These are phyloP conservation scores for Ascochyta clinopodiicola DNA, from an alignment of 2,329 filamentous ascomycete genomes.

Conservation along the genomic window DNA sequence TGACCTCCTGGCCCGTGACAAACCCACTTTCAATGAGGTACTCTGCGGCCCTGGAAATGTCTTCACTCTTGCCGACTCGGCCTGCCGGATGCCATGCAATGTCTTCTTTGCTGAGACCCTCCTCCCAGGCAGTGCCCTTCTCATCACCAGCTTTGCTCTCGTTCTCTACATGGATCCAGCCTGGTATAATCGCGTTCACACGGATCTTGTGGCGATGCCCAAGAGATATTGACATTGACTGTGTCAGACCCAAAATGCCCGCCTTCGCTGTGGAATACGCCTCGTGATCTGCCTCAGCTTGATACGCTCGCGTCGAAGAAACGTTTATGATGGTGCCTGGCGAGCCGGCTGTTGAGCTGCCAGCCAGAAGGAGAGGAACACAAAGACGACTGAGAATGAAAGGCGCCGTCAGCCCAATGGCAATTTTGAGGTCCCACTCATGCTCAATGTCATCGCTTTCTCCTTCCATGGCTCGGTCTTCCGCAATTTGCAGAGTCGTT, in stretches of 20 bases:
- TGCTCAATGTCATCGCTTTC: constrained; percentile 37
- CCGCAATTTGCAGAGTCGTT: constrained; percentile 34
- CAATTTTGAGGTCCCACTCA: constrained; percentile 45
- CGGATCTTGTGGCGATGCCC: constrained; percentile 53
- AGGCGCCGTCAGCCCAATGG: constrained; percentile 43
- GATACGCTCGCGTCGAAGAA: constrained; percentile 58
- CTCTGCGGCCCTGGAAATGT: constrained; percentile 51
- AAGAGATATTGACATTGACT: constrained; percentile 57
- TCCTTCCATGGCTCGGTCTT: constrained; percentile 41
- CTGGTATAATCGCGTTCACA: constrained; percentile 58
- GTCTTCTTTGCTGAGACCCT: constrained; percentile 55
- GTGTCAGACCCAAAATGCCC: constrained; percentile 58
- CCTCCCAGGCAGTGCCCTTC: constrained; percentile 53
- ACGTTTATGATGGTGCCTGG: constrained; percentile 54
- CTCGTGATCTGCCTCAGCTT: constrained; percentile 59
- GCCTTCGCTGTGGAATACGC: constrained; percentile 60
- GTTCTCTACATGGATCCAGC: constrained; percentile 60
- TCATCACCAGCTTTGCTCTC: constrained; percentile 53
- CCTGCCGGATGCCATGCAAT: constrained; percentile 59
- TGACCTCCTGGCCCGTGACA: constrained; percentile 55
- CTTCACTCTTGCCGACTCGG: constrained; percentile 58
- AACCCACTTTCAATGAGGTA: constrained; percentile 51
- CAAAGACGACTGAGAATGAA: constrained; percentile 43
- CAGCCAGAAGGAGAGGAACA: constrained; percentile 35
- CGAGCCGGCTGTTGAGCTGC: constrained; percentile 23